These are phyloP conservation scores for Delitschia confertaspora DNA, from an alignment of 495 filamentous ascomycete genomes.

Conservation along the genomic window DNA sequence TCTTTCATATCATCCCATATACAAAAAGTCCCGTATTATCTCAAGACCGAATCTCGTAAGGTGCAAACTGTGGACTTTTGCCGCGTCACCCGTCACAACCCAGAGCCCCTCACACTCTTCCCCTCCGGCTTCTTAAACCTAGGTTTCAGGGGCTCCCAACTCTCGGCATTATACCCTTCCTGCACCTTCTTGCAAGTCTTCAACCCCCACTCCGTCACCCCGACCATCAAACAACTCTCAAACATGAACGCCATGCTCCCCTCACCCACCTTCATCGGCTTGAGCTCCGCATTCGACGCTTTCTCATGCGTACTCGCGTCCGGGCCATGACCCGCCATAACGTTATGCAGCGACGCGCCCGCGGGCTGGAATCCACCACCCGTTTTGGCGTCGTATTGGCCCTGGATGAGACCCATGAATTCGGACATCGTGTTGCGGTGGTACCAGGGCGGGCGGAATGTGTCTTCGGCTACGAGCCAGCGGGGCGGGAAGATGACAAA, in stretches of 20 bases:
- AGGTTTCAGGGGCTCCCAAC: slow-evolving; percentile 70
- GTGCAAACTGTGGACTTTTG: no score
- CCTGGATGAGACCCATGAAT: slow-evolving; percentile 68
- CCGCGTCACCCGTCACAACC: no score
- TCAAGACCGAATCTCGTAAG: no score
- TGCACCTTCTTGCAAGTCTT: slow-evolving; percentile 79
- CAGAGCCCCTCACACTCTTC: slow-evolving; percentile 2
- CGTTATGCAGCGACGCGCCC: slow-evolving; percentile 54
- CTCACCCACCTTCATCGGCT: slow-evolving; percentile 52
- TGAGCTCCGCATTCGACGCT: slow-evolving; percentile 48
- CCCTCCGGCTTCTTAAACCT: slow-evolving; percentile 60
- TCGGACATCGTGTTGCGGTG: slow-evolving; percentile 78
- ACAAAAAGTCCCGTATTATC: no score
- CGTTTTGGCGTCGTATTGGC: slow-evolving; percentile 59
- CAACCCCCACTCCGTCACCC: slow-evolving; percentile 85
- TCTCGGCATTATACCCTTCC: slow-evolving; percentile 71
- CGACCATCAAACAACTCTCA: slow-evolving; percentile 64
- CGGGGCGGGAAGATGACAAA: slow-evolving; percentile 79
- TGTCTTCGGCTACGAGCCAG: slow-evolving; percentile 69
- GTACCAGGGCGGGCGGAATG: slow-evolving; percentile 76
- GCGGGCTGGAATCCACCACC: slow-evolving; percentile 57
- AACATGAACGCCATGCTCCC: slow-evolving; percentile 63
- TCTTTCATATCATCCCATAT: no score
- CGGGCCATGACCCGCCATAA: slow-evolving; percentile 56
- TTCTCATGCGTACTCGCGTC: slow-evolving; percentile 50